Base-by-base conservation (phyloP, 306 rosid genomes). In the Prunus kanzakura region DNA sequence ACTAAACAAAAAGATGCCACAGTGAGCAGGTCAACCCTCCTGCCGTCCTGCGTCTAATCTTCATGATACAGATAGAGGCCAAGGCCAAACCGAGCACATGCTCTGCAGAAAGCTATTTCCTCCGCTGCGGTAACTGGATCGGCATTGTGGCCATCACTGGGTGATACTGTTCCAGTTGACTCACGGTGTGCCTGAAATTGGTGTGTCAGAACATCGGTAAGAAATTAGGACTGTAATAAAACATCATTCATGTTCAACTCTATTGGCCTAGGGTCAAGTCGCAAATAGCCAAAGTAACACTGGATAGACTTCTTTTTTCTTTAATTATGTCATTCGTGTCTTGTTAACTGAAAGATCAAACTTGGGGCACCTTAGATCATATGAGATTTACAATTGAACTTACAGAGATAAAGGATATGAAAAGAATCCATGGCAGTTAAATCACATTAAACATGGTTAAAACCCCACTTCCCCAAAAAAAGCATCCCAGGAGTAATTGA, bases 51-150 rank as follows among this genome's bases (percentile, higher is more conserved):
- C 76, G 58, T 69, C 83, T 84, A 87, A 55, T 88, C 97, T 81
- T 91, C 92, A 71, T 95, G 99, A 71, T 89, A 92, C 85, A 95
- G 87, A 64, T 95, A 92, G 87, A 95, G 82, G 76, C 99, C 99
- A 7, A 95, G 99, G 78, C 99, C 99, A 82, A 95, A 92, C 71
- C 99, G 92, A 45, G 99, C 97, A 72, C 99, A 95, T 60, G 99
- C 97, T 73, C 85, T 92, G 88, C 97, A 92, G 76, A 95, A 95
- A 71, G 99, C 99, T 46, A 90, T 85, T 80, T 95, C 97, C 93
- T 95, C 97, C 0, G 99, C 99, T 19, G 96, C 96, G 23, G 97
- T 91, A 76, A 95, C 99, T 58, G 97, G 96, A 83, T 95, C 99
- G 2, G 46, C 84, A 38, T n/a, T 75, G 64, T 81, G 51, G 58